A percentile compares a stretch with the other conserved stretches of the same genome.
These are phyloP conservation scores for Aspergillus sergii DNA, from an alignment of 2,329 filamentous ascomycete genomes.

Conservation along the genomic window DNA sequence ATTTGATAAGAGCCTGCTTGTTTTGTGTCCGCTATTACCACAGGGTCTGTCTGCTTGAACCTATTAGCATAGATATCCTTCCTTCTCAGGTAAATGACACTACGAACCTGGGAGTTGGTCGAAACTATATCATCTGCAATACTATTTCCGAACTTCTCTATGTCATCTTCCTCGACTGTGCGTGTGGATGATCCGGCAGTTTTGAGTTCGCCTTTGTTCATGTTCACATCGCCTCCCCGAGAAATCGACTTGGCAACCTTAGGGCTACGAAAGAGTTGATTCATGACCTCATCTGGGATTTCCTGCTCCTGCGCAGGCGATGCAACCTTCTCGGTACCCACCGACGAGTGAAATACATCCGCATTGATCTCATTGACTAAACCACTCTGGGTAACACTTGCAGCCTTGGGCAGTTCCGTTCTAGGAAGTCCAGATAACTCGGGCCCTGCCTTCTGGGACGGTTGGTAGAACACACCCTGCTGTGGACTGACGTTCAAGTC, in stretches of 20 bases:
- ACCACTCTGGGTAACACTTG: constrained; percentile 49
- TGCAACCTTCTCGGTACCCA: constrained; percentile 18
- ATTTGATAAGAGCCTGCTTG: constrained; percentile 64
- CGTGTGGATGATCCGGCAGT: background rate
- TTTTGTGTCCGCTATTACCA: constrained; percentile 23
- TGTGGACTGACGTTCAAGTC: constrained; percentile 53
- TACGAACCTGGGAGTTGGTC: constrained; percentile 14
- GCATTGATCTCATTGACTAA: constrained; percentile 53
- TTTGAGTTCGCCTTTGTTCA: background rate
- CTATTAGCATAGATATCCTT: constrained; percentile 8
- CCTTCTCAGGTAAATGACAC: background rate
- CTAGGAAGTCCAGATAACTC: constrained; percentile 57
- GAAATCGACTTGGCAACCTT: constrained; percentile 60
- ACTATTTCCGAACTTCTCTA: constrained; percentile 34
- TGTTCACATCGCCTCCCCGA: constrained; percentile 38
- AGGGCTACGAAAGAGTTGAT: constrained; percentile 64
- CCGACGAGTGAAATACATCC: constrained; percentile 55
- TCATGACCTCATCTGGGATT: constrained; percentile 61
- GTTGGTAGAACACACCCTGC: constrained; percentile 60
- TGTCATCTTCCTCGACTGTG: constrained; percentile 36
- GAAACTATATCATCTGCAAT: constrained; percentile 18
- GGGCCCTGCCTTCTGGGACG: constrained; percentile 50
- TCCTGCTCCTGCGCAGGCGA: constrained; percentile 40
- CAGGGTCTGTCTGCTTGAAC: constrained; percentile 14
- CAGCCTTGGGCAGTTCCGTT: constrained; percentile 57